Conservation (phyloP, 1,284 basidiomycete species). For the Leccinum ponderosum region DNA sequence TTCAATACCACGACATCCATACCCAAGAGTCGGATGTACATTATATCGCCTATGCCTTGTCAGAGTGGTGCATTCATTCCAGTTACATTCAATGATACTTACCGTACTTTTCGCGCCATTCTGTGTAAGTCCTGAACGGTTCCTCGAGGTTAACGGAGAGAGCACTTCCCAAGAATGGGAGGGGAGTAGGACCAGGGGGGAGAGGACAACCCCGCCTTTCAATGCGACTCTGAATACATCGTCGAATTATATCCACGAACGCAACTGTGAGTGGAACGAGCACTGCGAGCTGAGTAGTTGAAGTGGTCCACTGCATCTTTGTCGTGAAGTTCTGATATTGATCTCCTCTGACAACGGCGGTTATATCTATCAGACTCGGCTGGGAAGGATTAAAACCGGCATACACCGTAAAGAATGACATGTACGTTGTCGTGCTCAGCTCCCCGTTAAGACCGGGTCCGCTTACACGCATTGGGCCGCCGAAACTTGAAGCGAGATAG, state of each 20-base stretch:
- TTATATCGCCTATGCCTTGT: slow-evolving; percentile 21
- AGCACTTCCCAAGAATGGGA: neutral
- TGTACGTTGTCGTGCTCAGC: neutral
- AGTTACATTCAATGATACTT: neutral
- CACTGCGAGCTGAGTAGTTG: neutral
- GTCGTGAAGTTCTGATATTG: neutral
- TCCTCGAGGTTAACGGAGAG: neutral
- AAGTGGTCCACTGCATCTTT: neutral
- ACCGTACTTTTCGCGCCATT: neutral
- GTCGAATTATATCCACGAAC: neutral
- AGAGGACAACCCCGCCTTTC: neutral
- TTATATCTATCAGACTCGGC: neutral
- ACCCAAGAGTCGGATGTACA: slow-evolving; percentile 13
- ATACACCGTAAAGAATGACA: neutral
- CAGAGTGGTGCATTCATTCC: neutral
- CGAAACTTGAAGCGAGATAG: neutral
- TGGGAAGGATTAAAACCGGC: neutral
- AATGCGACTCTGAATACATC: neutral
- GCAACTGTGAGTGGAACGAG: neutral
- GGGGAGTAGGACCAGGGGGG: neutral
- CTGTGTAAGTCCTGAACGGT: neutral
- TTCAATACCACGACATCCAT: slow-evolving; percentile 17
- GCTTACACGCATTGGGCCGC: neutral
- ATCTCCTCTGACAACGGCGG: neutral
- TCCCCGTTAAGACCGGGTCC: neutral